phyloP scores from a whole-genome alignment of 2,329 filamentous ascomycete species.

The Teratosphaeriaceae sp. region DNA sequence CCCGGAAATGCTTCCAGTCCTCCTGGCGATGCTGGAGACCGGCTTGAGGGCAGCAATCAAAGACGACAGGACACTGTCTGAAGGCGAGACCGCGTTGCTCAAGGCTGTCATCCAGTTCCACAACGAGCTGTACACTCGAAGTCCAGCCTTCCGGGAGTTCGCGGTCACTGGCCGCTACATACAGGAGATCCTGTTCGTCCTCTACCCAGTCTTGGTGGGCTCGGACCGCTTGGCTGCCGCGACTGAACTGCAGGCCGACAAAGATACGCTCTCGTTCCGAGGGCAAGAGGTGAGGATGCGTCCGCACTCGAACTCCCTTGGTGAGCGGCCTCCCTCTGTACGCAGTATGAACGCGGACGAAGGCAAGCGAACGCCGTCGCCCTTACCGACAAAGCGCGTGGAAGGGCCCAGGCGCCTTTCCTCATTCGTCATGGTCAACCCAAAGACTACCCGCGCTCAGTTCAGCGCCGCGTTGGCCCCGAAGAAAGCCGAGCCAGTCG shows the following conservation, averaged over 20 bases:
- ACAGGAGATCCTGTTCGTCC: constrained; percentile 66
- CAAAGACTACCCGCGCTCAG: constrained; percentile 58
- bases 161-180: constrained; percentile 73
- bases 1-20: constrained; percentile 70
- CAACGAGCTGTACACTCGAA: constrained; percentile 69
- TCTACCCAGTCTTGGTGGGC: constrained; percentile 85
- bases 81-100: constrained; percentile 56
- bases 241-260: constrained; percentile 77
- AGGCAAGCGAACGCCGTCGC: constrained; percentile 36
- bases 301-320: constrained; percentile 58
- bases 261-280: constrained; percentile 75
- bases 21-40: constrained; percentile 80
- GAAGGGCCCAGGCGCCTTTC: constrained; percentile 71
- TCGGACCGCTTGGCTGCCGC: constrained; percentile 77
- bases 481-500: constrained; percentile 41
- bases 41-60: constrained; percentile 66
- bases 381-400: constrained; percentile 36
- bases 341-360: constrained; percentile 55
- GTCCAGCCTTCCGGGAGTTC: constrained; percentile 74
- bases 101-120: constrained; percentile 74
- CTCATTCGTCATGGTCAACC: constrained; percentile 82
- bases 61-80: constrained; percentile 38
- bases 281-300: constrained; percentile 79
- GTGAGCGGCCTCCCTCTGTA: constrained; percentile 58
- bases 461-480: constrained; percentile 59